Evolutionary conservation across 2,329 filamentous ascomycete species (phyloP).

Genomic region (Scleromitrula shiraiana): DNA sequence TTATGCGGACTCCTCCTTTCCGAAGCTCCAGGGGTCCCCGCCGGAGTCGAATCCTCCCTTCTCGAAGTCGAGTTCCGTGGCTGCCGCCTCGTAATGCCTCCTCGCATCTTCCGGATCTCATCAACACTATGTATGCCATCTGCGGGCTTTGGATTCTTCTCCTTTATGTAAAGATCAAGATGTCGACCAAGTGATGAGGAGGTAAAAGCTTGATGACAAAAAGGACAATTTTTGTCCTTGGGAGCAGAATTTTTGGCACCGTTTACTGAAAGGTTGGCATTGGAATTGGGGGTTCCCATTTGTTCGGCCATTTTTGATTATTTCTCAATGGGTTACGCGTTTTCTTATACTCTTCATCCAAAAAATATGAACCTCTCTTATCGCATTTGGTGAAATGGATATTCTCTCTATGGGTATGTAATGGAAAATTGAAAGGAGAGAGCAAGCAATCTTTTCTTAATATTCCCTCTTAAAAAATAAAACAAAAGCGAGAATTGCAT

Average conservation of each 20-base stretch:
- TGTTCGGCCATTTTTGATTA: slow-evolving; percentile 30
- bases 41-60: slow-evolving; percentile 52
- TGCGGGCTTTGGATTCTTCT: slow-evolving; percentile 79
- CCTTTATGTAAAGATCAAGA: slow-evolving; percentile 87
- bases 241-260: slow-evolving; percentile 22
- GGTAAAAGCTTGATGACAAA: slow-evolving; percentile 83
- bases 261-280: slow-evolving; percentile 27
- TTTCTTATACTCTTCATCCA: too few species aligned
- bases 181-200: slow-evolving; percentile 90
- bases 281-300: slow-evolving; percentile 29
- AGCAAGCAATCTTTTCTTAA: too few species aligned
- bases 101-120: slow-evolving; percentile 75
- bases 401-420: too few species aligned
- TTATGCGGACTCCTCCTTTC: slow-evolving; percentile 29
- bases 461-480: too few species aligned
- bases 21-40: slow-evolving; percentile 39
- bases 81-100: slow-evolving; percentile 79
- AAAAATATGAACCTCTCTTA: slow-evolving; percentile 11
- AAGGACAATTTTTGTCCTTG: slow-evolving; percentile 85
- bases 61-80: slow-evolving; percentile 52
- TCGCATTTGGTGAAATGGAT: slow-evolving; percentile 23
- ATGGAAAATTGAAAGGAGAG: too few species aligned
- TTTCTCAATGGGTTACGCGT: too few species aligned
- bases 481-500: too few species aligned
- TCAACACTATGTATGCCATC: slow-evolving; percentile 89